These are phyloP conservation scores for Phylloporus arenicola DNA, from an alignment of 768 basidiomycete genomes.

Conservation along the genomic window DNA sequence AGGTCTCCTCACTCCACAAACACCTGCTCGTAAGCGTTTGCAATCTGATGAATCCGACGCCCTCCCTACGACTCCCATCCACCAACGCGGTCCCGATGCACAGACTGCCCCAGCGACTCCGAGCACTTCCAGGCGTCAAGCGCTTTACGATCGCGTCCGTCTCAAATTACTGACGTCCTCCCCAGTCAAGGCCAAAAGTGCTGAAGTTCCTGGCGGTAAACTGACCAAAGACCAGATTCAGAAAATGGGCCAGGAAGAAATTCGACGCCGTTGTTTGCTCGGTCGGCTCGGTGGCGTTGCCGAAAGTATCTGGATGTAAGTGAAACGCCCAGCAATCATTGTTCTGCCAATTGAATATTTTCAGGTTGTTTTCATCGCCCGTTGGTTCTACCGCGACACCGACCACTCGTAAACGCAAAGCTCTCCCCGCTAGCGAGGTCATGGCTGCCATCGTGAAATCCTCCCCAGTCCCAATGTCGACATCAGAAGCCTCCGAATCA, in stretches of 20 bases:
- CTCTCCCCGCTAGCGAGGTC: conserved; percentile 64
- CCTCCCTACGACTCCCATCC: conserved; percentile 63
- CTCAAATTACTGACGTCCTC: conserved; percentile 64
- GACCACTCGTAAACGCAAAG: conserved; percentile 62
- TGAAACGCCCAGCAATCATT: neutral
- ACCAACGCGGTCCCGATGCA: conserved; percentile 51
- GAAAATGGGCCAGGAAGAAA: conserved; percentile 72
- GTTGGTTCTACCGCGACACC: conserved; percentile 47
- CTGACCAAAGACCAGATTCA: conserved; percentile 63
- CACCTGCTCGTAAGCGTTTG: conserved; percentile 41
- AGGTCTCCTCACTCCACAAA: conserved; percentile 34
- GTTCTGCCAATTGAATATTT: neutral
- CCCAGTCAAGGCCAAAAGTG: conserved; percentile 52
- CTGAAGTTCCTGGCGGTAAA: conserved; percentile 37
- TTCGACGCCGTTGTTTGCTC: conserved; percentile 67
- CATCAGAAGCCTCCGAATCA: conserved; percentile 73
- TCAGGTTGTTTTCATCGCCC: conserved; percentile 67
- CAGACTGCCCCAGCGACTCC: conserved; percentile 63
- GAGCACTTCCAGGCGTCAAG: conserved; percentile 68
- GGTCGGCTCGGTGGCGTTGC: conserved; percentile 76
- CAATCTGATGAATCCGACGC: conserved; percentile 34
- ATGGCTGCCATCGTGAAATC: conserved; percentile 69
- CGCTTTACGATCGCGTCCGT: conserved; percentile 75
- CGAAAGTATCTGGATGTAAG: conserved; percentile 87
- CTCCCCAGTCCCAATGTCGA: conserved; percentile 73